Percentiles rank a stretch among this genome's conserved stretches.
These are phyloP conservation scores for Yarrowia sp. DNA, from an alignment of 805 yeast genomes.

Conservation along the genomic window DNA sequence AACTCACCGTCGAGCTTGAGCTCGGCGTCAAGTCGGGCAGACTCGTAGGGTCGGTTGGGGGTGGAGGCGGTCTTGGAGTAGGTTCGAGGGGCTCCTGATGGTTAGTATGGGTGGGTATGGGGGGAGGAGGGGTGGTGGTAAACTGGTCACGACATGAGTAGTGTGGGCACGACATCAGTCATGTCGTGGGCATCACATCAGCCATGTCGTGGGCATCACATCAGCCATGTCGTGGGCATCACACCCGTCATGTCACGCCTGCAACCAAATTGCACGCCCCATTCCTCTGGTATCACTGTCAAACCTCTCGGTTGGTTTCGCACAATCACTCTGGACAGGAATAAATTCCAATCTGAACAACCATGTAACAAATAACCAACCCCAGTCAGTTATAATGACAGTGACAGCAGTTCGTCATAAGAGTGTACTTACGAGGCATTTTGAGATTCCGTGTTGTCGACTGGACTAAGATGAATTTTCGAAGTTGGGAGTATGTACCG, in stretches of 20 bases:
- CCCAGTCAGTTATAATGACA: conserved; percentile 38
- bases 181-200: no score
- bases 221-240: no score
- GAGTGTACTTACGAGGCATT: conserved; percentile 38
- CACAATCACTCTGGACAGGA: background rate
- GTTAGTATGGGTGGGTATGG: conserved; percentile 29
- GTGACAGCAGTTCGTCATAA: conserved; percentile 34
- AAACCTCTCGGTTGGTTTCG: background rate
- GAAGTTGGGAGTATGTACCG: conserved; percentile 26
- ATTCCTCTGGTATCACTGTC: background rate
- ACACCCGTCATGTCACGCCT: no score
- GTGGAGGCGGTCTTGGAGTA: conserved; percentile 99
- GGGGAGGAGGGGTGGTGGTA: no score
- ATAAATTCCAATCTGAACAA: conserved; percentile 7
- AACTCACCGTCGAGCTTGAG: conserved; percentile 98
- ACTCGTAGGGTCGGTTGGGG: conserved; percentile 99
- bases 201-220: no score
- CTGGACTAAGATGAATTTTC: conserved; percentile 14
- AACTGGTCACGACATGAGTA: no score
- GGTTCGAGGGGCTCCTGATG: conserved; percentile 95
- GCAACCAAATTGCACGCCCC: no score
- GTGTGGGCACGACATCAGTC: no score
- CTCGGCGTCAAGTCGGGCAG: conserved; percentile 99
- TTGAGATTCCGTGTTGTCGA: conserved; percentile 38
- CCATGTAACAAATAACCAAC: conserved; percentile 39